These are phyloP conservation scores for Laguncularia racemosa DNA, from an alignment of 345 rosid genomes.

Conservation along the genomic window DNA sequence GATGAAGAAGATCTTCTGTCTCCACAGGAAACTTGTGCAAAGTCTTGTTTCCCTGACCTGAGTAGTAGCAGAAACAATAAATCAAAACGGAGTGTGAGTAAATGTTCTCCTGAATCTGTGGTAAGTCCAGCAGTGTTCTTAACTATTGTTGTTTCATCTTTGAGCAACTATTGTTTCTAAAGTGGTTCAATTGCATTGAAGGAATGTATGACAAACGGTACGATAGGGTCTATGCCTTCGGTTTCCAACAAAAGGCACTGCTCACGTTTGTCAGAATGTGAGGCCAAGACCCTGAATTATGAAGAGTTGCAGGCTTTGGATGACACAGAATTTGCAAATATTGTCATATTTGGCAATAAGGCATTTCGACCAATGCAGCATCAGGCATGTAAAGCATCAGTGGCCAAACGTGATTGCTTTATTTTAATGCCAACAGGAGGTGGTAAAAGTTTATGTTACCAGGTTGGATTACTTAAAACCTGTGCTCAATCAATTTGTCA, in stretches of 20 bases:
- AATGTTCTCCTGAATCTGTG: slow-evolving; percentile 23
- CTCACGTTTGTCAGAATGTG: slow-evolving; percentile 16
- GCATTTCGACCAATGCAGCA: slow-evolving; percentile 67
- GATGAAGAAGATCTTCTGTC: slow-evolving; percentile 20
- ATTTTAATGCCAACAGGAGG: slow-evolving; percentile 92
- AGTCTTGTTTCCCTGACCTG: slow-evolving; percentile 4
- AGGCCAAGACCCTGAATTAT: slow-evolving; percentile 40
- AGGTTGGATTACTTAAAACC: slow-evolving; percentile 37
- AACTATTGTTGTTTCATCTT: neutral
- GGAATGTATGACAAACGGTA: slow-evolving; percentile 37
- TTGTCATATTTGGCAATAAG: slow-evolving; percentile 71
- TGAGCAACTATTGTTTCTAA: slow-evolving; percentile 15
- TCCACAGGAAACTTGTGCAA: slow-evolving; percentile 2
- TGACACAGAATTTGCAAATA: slow-evolving; percentile 77
- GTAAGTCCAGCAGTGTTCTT: slow-evolving; percentile 22
- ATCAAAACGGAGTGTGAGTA: slow-evolving; percentile 13
- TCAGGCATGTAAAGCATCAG: slow-evolving; percentile 71
- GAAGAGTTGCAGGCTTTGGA: slow-evolving; percentile 72
- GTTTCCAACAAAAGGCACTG: slow-evolving; percentile 25
- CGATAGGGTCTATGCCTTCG: slow-evolving; percentile 32
- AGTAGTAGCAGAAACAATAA: neutral
- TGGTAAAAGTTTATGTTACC: slow-evolving; percentile 88
- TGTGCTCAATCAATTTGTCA: neutral
- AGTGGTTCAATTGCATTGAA: slow-evolving; percentile 25
- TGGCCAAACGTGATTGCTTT: slow-evolving; percentile 71